Base-by-base conservation (phyloP, 164 flowering plant species). In the Vitis cinerea region DNA sequence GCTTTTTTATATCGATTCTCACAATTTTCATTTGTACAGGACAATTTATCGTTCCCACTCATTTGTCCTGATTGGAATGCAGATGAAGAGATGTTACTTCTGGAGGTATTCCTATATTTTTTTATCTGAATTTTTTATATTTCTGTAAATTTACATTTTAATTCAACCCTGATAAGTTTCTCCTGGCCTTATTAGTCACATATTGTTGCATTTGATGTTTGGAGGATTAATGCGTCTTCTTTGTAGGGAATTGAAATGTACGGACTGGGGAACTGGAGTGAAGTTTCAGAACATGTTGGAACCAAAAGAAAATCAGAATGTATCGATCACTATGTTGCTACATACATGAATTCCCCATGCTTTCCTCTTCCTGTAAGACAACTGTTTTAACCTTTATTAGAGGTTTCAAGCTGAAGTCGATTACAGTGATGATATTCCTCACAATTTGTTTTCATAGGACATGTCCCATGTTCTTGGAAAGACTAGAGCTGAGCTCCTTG, bases 41-140 rank as follows among this genome's bases (percentile, higher is more conserved):
- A 96, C 72, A 91, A 88, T 76, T 73, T 96, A 74, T 87, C 97
- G 56, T 91, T 91, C 73, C 99, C 98, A 10, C 88, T 96, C 30
- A 76, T 96, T 70, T 86, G 88, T 78, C 83, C 92, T n/a, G 97
- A 96, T 72, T 96, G 99, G 99, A 90, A 93, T 89, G 97, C 98
- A 55, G 99, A 96, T 82, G 99, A 96, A 78, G 99, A 96, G 78
- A 91, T 87, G 55, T 63, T 96, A 65, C 97, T 96, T 72, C 82
- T 96, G 47, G 99, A 96, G 98, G 98, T 96, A 79, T 56, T 67
- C 48, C 55, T 76, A 31, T 23, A 37, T 37, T 37, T 37, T 23
- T 37, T 29, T 16, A 14, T 51, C 16, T 56, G 48, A 15, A 54
- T 72, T 30, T 8, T 63, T 29, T n/a, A 4, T 2, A 19, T 12